These are phyloP conservation scores for Saccharomyces mikatae DNA, from an alignment of 805 yeast genomes.

Conservation along the genomic window DNA sequence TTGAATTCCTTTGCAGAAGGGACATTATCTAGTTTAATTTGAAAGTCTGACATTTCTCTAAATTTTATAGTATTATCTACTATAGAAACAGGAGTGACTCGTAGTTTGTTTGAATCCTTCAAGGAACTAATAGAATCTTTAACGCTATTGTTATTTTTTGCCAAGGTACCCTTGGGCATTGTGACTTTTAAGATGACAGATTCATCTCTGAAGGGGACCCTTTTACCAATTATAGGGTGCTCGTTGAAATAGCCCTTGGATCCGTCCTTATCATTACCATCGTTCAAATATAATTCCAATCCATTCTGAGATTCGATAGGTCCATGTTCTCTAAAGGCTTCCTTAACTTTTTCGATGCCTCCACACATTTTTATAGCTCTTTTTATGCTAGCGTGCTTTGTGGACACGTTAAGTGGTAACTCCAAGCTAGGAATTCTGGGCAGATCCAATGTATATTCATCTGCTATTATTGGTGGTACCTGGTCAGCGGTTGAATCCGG, in stretches of 20 bases:
- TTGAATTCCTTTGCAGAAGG: conserved; percentile 35
- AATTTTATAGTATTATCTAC: conserved; percentile 65
- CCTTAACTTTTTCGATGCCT: conserved; percentile 37
- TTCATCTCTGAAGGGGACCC: conserved; percentile 40
- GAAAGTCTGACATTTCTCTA: conserved; percentile 84
- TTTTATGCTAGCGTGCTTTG: conserved; percentile 37
- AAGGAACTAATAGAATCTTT: conserved; percentile 35
- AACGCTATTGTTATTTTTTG: conserved; percentile 35
- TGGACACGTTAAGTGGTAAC: conserved; percentile 59
- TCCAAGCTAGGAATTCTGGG: conserved; percentile 73
- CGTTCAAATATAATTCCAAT: conserved; percentile 28
- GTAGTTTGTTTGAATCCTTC: conserved; percentile 31
- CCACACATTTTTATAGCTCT: conserved; percentile 66
- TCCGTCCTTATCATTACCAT: conserved; percentile 36
- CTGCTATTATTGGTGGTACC: conserved; percentile 30
- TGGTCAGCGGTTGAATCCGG: neutral
- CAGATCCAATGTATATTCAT: conserved; percentile 55
- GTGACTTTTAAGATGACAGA: conserved; percentile 51
- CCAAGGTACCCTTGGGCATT: conserved; percentile 48
- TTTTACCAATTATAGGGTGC: conserved; percentile 56
- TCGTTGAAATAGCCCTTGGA: conserved; percentile 32
- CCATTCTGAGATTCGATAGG: conserved; percentile 20
- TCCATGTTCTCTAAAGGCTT: conserved; percentile 27
- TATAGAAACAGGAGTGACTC: conserved; percentile 55
- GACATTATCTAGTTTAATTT: conserved; percentile 54